Evolutionary conservation across 257 asterid genomes (phyloP).

Genomic region (Anisodus tanguticus): DNA sequence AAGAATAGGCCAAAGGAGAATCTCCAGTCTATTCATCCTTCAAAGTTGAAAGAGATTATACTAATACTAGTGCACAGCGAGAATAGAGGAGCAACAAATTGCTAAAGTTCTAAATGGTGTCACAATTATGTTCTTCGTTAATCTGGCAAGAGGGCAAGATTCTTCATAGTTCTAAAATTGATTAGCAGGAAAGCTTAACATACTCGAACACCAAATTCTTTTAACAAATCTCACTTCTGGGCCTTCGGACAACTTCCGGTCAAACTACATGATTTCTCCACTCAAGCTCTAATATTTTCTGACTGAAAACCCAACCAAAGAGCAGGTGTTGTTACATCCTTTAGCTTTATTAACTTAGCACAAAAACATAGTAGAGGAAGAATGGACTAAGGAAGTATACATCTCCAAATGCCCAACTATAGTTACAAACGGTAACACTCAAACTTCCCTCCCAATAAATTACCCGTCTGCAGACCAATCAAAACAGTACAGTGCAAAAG

Average conservation of each 20-base stretch:
- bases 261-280: not conserved
- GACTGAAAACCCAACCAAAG: not conserved
- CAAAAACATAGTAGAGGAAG: not conserved
- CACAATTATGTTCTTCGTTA: not conserved
- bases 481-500: not conserved
- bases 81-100: slow-evolving; percentile 5
- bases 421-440: not conserved
- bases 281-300: not conserved
- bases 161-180: not conserved
- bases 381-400: not conserved
- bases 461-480: slow-evolving; percentile 2
- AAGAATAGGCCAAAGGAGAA: not conserved
- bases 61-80: not conserved
- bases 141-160: slow-evolving; percentile 3
- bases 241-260: not conserved
- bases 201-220: not conserved
- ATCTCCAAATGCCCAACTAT: not conserved
- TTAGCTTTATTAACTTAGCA: not conserved
- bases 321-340: not conserved
- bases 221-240: not conserved
- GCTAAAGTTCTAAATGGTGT: not conserved
- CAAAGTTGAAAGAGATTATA: not conserved
- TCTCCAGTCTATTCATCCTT: not conserved
- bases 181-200: not conserved
- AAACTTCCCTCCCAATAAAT: not conserved